A percentile compares a stretch with the other conserved stretches of the same genome.
Evolutionary conservation across 306 rosid species (phyloP).

Genomic region (Quercus berberidifolia): DNA sequence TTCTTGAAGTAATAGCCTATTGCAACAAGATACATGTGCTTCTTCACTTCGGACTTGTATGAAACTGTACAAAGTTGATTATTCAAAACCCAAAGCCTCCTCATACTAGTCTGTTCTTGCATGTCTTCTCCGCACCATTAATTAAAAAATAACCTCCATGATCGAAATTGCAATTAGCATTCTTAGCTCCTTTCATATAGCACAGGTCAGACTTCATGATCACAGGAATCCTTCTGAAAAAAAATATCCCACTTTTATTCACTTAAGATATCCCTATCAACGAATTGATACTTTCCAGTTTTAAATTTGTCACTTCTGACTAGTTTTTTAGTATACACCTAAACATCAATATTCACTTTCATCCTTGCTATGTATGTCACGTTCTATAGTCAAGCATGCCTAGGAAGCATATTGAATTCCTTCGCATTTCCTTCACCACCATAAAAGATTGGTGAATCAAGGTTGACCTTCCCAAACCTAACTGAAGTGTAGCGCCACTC

Average conservation of each 20-base stretch:
- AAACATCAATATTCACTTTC: conserved; percentile 42
- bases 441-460: conserved; percentile 70
- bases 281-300: conserved; percentile 59
- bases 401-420: conserved; percentile 71
- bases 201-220: conserved; percentile 91
- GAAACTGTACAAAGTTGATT: conserved; percentile 58
- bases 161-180: conserved; percentile 79
- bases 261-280: conserved; percentile 30
- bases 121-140: conserved; percentile 93
- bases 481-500: conserved; percentile 71
- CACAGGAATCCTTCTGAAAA: conserved; percentile 75
- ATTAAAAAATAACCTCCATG: conserved; percentile 86
- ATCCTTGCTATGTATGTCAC: conserved; percentile 82
- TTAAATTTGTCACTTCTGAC: conserved; percentile 78
- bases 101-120: conserved; percentile 74
- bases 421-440: conserved; percentile 51
- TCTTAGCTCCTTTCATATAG: conserved; percentile 71
- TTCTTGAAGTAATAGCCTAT: too few relatives aligned
- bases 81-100: conserved; percentile 68
- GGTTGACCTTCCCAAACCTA: conserved; percentile 65
- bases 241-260: conserved; percentile 46
- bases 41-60: conserved; percentile 64
- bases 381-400: conserved; percentile 87
- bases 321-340: conserved; percentile 58
- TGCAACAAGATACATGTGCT: conserved; percentile 39